phyloP scores from a whole-genome alignment of 2,329 filamentous ascomycete species.

The Sphaceloma murrayae region DNA sequence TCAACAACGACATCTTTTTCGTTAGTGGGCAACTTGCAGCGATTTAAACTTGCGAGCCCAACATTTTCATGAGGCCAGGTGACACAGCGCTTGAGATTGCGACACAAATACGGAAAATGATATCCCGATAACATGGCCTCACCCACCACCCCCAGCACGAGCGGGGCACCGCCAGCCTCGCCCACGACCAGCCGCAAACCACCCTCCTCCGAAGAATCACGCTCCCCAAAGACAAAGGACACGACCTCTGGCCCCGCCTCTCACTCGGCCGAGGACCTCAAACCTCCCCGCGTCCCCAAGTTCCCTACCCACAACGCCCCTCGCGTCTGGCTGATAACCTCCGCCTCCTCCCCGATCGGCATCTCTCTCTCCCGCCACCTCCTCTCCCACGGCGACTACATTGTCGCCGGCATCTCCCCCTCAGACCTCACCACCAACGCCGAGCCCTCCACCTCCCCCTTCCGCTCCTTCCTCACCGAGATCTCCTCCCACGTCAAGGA shows the following conservation, averaged over 20 bases:
- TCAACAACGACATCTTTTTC: too few species aligned
- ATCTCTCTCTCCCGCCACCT: constrained; percentile 73
- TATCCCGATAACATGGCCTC: not conserved
- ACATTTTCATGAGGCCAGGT: too few species aligned
- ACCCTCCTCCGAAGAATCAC: not conserved
- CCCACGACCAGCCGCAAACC: not conserved
- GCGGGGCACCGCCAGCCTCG: not conserved
- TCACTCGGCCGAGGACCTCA: constrained; percentile 24
- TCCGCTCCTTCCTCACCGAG: constrained; percentile 64
- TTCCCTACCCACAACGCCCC: constrained; percentile 57
- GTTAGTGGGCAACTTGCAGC: too few species aligned
- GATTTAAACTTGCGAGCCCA: too few species aligned
- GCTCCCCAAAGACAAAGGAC: too few species aligned
- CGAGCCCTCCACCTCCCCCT: constrained; percentile 61
- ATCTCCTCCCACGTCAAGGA: constrained; percentile 44
- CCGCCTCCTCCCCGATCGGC: constrained; percentile 73
- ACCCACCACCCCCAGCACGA: not conserved
- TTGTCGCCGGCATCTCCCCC: constrained; percentile 73
- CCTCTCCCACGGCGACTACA: constrained; percentile 83
- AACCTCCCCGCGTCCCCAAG: constrained; percentile 34
- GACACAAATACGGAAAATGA: not conserved
- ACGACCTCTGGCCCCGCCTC: too few species aligned
- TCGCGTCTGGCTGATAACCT: constrained; percentile 87
- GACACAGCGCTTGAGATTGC: too few species aligned
- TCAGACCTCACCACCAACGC: constrained; percentile 66